These are phyloP conservation scores for Tinospora cordifolia DNA, from an alignment of 164 flowering plant species.

Conservation along the genomic window DNA sequence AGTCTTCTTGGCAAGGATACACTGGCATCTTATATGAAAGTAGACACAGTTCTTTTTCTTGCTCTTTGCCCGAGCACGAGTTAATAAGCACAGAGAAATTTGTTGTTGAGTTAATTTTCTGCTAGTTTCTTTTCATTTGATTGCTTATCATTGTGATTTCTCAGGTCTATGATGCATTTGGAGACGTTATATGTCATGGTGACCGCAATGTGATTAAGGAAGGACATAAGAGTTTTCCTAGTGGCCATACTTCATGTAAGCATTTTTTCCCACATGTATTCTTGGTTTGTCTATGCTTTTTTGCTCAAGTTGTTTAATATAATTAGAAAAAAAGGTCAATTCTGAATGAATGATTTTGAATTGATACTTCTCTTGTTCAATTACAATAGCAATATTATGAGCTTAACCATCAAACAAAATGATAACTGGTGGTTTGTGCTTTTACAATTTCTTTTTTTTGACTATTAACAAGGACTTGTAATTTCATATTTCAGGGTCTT, in stretches of 20 bases:
- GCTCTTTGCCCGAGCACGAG: no score
- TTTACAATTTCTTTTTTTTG: background rate
- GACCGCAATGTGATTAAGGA: constrained; percentile 49
- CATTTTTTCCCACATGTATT: background rate
- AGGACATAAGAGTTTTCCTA: constrained; percentile 87
- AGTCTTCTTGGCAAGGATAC: no score
- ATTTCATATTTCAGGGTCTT: constrained; percentile 53
- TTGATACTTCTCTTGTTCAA: no score
- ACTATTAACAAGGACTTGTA: background rate
- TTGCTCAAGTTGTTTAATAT: background rate
- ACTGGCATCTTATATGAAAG: no score
- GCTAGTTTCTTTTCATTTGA: background rate
- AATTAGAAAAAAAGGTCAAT: no score
- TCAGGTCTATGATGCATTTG: constrained; percentile 49
- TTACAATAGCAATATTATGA: no score
- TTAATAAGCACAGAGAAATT: no score
- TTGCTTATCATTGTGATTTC: background rate
- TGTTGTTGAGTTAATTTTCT: no score
- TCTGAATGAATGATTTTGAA: no score
- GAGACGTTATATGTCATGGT: constrained; percentile 71
- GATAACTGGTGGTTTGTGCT: background rate
- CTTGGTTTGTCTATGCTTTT: background rate
- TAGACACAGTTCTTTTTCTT: background rate
- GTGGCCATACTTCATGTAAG: constrained; percentile 86
- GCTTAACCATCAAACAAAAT: background rate